Conservation (phyloP, 495 filamentous ascomycete species). For the Annulohypoxylon stygium region DNA sequence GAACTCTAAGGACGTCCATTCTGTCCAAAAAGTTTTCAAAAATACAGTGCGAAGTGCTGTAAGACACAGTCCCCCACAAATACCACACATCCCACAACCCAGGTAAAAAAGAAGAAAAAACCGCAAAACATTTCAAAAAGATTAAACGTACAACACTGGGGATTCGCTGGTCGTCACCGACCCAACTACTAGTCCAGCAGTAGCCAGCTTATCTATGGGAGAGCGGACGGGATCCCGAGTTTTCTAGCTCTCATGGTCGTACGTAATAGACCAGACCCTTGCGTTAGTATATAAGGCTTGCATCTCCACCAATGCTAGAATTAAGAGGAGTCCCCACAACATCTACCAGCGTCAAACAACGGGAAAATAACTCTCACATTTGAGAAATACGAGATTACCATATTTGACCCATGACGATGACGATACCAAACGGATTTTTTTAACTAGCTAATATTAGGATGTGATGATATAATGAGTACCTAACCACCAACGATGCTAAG, state of each 20-base stretch:
- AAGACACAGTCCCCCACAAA: no score
- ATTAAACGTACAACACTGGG: conserved; percentile 60
- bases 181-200: conserved; percentile 62
- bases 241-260: conserved; percentile 62
- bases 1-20: no score
- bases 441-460: neutral
- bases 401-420: no score
- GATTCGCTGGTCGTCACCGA: conserved; percentile 66
- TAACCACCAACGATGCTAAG: neutral
- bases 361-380: neutral
- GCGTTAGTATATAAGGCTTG: neutral
- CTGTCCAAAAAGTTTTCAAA: no score
- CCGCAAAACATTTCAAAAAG: neutral
- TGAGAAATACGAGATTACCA: no score
- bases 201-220: conserved; percentile 60
- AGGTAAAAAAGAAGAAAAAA: neutral
- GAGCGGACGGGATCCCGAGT: conserved; percentile 66
- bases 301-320: neutral
- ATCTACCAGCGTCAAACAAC: neutral
- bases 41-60: no score
- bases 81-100: neutral
- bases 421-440: no score
- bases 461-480: neutral
- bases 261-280: conserved; percentile 35
- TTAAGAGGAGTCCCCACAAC: neutral